Evolutionary conservation across 1,284 basidiomycete species (phyloP), one percentile per base, ranked within the genome.

Genomic region (Ganoderma meredithae): DNA sequence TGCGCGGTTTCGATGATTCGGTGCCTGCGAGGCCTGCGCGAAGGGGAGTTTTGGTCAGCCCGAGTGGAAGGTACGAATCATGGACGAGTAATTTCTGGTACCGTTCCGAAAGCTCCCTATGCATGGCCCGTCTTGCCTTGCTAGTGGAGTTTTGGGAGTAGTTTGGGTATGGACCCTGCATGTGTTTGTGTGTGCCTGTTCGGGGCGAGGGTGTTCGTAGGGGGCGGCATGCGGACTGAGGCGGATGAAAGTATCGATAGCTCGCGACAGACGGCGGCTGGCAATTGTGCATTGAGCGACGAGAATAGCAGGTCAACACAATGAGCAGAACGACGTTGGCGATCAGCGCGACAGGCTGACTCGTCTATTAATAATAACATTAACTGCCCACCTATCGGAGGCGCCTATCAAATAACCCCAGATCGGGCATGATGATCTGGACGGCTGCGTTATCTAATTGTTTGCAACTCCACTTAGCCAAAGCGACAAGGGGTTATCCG

Each of bases 321-420:
- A 41, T 41, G 58, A 40, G 58, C n/a, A 40, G 58, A 43, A 25
- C 58, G 10, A 25, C 58, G 36, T 3, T 22, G 39, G 41, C 22
- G 58, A 41, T 60, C 58, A 60, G 22, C 58, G 19, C 31, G 55
- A 33, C 55, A 33, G 55, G 55, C 31, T n/a, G 36, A 39, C 55
- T 13, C 55, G 33, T 13, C 47, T n/a, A 58, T 58, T 36, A n/a
- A n/a, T n/a, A n/a, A n/a, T n/a, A n/a, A n/a, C n/a, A n/a, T n/a
- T n/a, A 39, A 39, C n/a, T 15, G 33, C 12, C 55, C 15, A 58
- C 17, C 17, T n/a, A 40, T 61, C 27, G 47, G 1, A 1, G 17
- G 65, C 65, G 65, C 13, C 64, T 43, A 66, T 61, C 64, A 61
- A 25, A 27, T 15, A 5, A 5, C 19, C 22, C 27, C n/a, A 3